phyloP scores from a whole-genome alignment of 139 green algal species.

The Desmodesmus armatus region DNA sequence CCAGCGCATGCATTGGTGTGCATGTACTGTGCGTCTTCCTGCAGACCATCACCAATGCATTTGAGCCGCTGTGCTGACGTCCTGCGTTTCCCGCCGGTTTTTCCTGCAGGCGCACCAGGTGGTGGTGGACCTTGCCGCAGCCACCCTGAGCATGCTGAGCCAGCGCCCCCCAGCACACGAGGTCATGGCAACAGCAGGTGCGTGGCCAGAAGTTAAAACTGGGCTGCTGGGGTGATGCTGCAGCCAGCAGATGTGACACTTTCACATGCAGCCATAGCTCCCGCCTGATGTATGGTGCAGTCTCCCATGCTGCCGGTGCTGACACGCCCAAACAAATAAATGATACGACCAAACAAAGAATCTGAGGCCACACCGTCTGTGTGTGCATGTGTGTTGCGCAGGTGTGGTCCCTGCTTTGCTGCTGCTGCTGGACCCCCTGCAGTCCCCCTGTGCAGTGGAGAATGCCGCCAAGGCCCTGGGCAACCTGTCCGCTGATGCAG shows the following conservation, averaged over 20 bases:
- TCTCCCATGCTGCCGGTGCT: no score
- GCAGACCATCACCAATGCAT: not conserved
- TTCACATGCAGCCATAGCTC: no score
- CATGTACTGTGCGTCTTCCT: not conserved
- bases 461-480: constrained; percentile 48
- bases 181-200: constrained; percentile 8
- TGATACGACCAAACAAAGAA: no score
- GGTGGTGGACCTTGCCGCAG: constrained; percentile 30
- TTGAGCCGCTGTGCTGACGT: not conserved
- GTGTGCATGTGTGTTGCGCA: no score
- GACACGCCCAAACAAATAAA: no score
- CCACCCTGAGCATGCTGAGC: constrained; percentile 41
- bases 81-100: no score
- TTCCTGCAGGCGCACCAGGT: constrained; percentile 14
- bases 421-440: constrained; percentile 21
- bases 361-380: no score
- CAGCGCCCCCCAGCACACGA: constrained; percentile 33
- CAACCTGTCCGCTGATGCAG: constrained; percentile 34
- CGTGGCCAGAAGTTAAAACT: no score
- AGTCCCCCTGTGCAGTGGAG: constrained; percentile 15
- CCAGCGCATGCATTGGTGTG: not conserved
- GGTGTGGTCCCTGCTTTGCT: constrained; percentile 36
- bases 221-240: no score
- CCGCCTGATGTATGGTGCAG: no score
- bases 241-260: no score